Evolutionary conservation across 352 stramenopile genomes (phyloP), one percentile per base, ranked within the genome.

Genomic region (Globisporangium takayamanum): DNA sequence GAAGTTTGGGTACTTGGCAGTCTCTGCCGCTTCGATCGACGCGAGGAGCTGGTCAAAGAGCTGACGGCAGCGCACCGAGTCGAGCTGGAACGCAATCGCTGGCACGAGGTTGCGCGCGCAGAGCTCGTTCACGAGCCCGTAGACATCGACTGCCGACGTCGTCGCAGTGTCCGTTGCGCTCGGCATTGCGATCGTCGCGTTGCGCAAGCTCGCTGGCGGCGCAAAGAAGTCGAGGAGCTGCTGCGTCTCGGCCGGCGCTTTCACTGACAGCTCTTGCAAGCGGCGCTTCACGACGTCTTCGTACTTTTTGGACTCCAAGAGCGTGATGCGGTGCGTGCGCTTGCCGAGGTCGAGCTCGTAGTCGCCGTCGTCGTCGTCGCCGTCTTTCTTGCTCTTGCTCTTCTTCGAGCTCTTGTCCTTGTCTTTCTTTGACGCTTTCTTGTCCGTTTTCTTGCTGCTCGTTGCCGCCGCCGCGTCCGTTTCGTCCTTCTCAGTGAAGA

Each of bases 281-380:
- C 89, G 84, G 42, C 84, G 78, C 77, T 99, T 99, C 64, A 99
- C 80, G 51, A 88, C 84, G 50, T 97, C 92, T 75, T 99, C 97
- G 74, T 99, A 99, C 51, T 97, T 87, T 74, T 99, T 99, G 16
- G 95, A 97, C 72, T 98, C 88, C 71, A 98, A 94, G 25, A 99
- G 73, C 33, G 96, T 98, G 67, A 99, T 99, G 57, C 97, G 92
- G 63, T 98, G 77, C 44, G 72, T 85, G 48, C 80, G 72, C 48
- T 92, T 88, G 42, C 81, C 81, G 14, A 91, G 68, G 46, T 91
- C 78, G 5, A 89, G 68, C 54, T 88, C 76, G 44, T 78, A 84
- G 20, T 77, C 65, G 5, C 59, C 76, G 14, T 78, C 73, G 30
- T 96, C 80, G 1, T 87, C 79, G 2, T 92, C 39, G 39, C 16